Evolutionary conservation across 257 asterid genomes (phyloP).

Genomic region (Nicotiana undulata): DNA sequence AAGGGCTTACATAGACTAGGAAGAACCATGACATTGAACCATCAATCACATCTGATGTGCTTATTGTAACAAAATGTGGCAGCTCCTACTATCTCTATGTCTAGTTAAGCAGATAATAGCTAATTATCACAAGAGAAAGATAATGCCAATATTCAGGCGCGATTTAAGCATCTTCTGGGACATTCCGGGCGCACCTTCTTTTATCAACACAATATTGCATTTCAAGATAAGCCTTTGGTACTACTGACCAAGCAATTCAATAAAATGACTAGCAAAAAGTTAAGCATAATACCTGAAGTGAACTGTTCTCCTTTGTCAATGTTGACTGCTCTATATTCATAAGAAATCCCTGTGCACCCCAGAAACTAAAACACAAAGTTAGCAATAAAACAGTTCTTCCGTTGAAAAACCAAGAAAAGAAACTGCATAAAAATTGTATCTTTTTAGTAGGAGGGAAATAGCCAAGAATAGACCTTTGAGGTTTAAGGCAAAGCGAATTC

Average conservation of each 20-base stretch:
- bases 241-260: neutral
- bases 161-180: neutral
- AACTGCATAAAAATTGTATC: neutral
- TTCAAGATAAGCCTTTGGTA: neutral
- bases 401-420: neutral
- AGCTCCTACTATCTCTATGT: neutral
- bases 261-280: neutral
- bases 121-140: neutral
- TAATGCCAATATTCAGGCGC: neutral
- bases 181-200: neutral
- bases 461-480: slow-evolving; percentile 46
- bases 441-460: neutral
- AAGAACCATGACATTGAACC: neutral
- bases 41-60: neutral
- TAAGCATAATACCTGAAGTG: slow-evolving; percentile 37
- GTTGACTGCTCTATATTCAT: slow-evolving; percentile 69
- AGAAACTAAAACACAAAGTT: neutral
- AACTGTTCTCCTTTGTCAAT: slow-evolving; percentile 58
- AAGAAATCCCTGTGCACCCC: slow-evolving; percentile 42
- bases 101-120: neutral
- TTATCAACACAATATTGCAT: neutral
- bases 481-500: slow-evolving; percentile 72
- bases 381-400: neutral
- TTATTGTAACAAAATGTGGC: neutral
- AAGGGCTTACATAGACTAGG: neutral